Evolutionary conservation across 2,329 filamentous ascomycete genomes (phyloP).

Genomic region (Aspergillus niger): DNA sequence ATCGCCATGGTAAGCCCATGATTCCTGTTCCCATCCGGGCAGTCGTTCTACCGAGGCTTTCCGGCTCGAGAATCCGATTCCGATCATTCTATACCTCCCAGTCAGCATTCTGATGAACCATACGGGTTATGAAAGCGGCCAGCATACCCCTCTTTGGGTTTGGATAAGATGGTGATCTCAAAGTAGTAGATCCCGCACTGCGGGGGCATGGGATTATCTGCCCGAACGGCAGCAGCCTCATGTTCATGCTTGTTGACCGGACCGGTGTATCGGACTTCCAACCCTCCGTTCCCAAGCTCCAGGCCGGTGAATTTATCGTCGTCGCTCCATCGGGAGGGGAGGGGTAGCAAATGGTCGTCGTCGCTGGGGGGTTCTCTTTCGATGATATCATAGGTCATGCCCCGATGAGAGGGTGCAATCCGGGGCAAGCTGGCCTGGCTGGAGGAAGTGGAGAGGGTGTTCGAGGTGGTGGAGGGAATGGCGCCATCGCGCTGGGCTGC

Average conservation of each 20-base stretch:
- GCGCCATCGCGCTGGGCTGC: constrained; percentile 52
- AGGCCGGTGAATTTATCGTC: constrained; percentile 72
- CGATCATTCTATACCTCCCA: constrained; percentile 39
- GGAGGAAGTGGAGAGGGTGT: constrained; percentile 55
- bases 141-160: constrained; percentile 67
- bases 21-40: constrained; percentile 67
- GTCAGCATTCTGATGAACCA: constrained; percentile 14
- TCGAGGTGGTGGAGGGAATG: constrained; percentile 50
- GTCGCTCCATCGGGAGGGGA: constrained; percentile 82
- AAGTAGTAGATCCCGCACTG: constrained; percentile 96
- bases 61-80: constrained; percentile 62
- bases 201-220: constrained; percentile 82
- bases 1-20: constrained; percentile 68
- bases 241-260: constrained; percentile 61
- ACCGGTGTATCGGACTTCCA: constrained; percentile 67
- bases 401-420: constrained; percentile 68
- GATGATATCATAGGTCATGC: constrained; percentile 80
- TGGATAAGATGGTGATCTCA: constrained; percentile 69
- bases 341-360: constrained; percentile 64
- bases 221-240: constrained; percentile 79
- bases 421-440: constrained; percentile 60
- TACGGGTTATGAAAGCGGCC: not conserved
- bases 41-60: constrained; percentile 63
- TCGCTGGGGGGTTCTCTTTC: constrained; percentile 67
- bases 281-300: constrained; percentile 72